These are phyloP conservation scores for Knoxia roxburghii DNA, from an alignment of 257 asterid species.

Conservation along the genomic window DNA sequence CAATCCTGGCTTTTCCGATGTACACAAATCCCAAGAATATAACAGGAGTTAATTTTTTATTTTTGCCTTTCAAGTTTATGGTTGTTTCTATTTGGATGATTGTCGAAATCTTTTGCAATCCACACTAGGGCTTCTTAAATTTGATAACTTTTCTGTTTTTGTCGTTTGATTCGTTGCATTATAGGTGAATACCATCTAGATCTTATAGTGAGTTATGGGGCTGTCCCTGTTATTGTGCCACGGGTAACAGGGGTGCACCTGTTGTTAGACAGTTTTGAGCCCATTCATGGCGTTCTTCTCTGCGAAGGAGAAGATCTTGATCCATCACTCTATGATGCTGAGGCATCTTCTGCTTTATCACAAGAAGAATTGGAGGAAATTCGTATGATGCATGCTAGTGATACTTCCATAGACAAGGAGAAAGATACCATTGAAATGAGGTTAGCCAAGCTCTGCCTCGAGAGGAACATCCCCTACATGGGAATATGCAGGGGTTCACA, in stretches of 20 bases:
- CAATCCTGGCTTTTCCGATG: neutral
- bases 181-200: constrained; percentile 83
- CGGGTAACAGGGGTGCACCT: constrained; percentile 71
- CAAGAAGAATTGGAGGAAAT: constrained; percentile 65
- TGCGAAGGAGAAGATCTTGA: constrained; percentile 92
- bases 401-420: constrained; percentile 65
- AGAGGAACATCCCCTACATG: constrained; percentile 75
- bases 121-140: too few species aligned
- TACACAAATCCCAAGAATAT: too few species aligned
- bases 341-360: constrained; percentile 35
- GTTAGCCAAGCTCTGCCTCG: constrained; percentile 79
- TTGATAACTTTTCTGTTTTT: too few species aligned
- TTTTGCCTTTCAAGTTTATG: neutral
- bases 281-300: constrained; percentile 82
- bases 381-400: constrained; percentile 52
- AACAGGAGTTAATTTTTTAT: neutral
- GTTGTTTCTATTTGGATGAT: too few species aligned
- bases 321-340: constrained; percentile 70
- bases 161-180: neutral
- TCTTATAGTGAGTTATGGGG: constrained; percentile 75
- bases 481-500: constrained; percentile 94
- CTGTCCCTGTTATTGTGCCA: constrained; percentile 77
- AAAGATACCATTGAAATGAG: constrained; percentile 76
- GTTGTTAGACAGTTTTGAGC: constrained; percentile 69
- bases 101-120: too few species aligned